These are phyloP conservation scores for Pythium vanterpoolii DNA, from an alignment of 352 stramenopile species.

Conservation along the genomic window DNA sequence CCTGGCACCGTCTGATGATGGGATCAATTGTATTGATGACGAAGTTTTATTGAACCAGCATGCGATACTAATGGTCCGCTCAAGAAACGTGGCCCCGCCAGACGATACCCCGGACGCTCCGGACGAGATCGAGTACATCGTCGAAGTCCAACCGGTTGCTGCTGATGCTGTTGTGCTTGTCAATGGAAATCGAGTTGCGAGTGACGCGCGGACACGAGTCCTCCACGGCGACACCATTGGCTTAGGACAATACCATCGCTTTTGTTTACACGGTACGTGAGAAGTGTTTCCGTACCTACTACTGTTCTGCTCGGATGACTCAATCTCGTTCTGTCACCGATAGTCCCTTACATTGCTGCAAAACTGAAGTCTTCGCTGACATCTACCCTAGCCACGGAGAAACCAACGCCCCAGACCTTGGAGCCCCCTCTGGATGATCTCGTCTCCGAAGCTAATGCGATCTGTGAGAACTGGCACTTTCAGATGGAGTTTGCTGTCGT, in stretches of 20 bases:
- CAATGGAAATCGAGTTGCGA: constrained; percentile 5
- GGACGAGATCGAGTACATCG: constrained; percentile 16
- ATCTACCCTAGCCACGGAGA: neutral
- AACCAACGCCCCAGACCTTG: too few species aligned
- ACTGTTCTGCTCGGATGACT: neutral
- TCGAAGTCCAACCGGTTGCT: constrained; percentile 18
- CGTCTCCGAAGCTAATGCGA: constrained; percentile 54
- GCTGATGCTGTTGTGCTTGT: constrained; percentile 8
- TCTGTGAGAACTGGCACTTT: constrained; percentile 52
- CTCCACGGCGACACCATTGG: constrained; percentile 18
- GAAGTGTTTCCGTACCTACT: neutral
- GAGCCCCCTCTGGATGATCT: constrained; percentile 19
- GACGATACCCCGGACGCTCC: neutral
- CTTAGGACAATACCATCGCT: constrained; percentile 8
- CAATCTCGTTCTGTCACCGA: neutral
- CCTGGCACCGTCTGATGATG: neutral
- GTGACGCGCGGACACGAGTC: constrained; percentile 5
- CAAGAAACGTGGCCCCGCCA: neutral
- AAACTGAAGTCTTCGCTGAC: neutral
- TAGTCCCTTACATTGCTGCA: constrained; percentile 17
- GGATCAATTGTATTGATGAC: too few species aligned
- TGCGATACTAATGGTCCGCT: constrained; percentile 8
- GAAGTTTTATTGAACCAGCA: constrained; percentile 5
- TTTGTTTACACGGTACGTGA: constrained; percentile 25
- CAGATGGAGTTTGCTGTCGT: constrained; percentile 30